Conservation (phyloP, 2,329 filamentous ascomycete species). For the Elsinoe australis region DNA sequence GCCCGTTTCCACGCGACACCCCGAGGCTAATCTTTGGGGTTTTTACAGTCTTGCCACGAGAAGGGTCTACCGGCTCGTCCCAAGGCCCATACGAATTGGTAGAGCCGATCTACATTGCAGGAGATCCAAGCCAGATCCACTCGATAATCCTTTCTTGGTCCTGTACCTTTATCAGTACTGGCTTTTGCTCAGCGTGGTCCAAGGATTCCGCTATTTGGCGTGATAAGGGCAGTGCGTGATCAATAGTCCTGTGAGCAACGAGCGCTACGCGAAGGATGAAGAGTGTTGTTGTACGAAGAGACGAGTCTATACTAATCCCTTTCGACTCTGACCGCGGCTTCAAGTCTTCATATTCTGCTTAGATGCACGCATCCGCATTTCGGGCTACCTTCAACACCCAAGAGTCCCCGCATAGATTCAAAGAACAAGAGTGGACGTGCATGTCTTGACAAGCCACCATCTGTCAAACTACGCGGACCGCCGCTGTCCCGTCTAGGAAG, state of each 20-base stretch:
- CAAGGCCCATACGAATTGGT: not conserved
- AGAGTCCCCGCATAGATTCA: constrained; percentile 4
- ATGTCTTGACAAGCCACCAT: constrained; percentile 15
- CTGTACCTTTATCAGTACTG: not conserved
- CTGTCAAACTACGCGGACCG: constrained; percentile 5
- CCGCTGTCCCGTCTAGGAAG: constrained; percentile 12
- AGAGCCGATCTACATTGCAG: constrained; percentile 8
- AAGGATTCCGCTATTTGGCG: not conserved
- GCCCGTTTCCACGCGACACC: not conserved
- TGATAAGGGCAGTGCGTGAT: not conserved
- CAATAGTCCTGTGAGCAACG: not conserved
- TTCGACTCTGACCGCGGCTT: too few relatives aligned
- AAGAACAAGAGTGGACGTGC: constrained; percentile 15
- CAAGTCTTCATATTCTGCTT: too few relatives aligned
- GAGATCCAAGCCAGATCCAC: constrained; percentile 13
- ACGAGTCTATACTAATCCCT: too few relatives aligned
- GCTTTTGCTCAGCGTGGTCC: not conserved
- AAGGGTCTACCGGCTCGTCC: not conserved
- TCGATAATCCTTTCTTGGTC: not conserved
- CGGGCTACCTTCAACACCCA: too few relatives aligned
- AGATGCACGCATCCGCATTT: too few relatives aligned
- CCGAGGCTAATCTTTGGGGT: not conserved
- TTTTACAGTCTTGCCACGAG: not conserved
- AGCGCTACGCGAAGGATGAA: too few relatives aligned
- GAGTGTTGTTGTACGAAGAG: too few relatives aligned